Evolutionary conservation across 371 early-diverging fungal genomes (phyloP).

Genomic region (Zychaea mexicana): DNA sequence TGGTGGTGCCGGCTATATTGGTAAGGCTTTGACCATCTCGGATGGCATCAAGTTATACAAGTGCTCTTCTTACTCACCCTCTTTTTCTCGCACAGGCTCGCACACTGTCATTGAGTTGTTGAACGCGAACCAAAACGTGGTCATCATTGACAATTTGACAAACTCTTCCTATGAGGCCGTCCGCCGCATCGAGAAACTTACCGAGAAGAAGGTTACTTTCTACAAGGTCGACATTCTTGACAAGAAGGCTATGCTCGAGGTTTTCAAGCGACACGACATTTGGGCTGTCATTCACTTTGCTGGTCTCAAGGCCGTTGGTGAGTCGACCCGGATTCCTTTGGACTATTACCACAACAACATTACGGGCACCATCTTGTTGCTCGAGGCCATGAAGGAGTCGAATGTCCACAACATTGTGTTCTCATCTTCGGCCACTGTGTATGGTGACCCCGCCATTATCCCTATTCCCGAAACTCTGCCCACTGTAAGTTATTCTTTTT

Average conservation of each 20-base stretch:
- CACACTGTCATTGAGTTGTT: constrained; percentile 90
- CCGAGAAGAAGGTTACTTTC: constrained; percentile 62
- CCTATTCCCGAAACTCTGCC: constrained; percentile 61
- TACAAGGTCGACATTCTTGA: constrained; percentile 76
- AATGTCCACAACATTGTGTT: constrained; percentile 75
- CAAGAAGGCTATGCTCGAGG: constrained; percentile 56
- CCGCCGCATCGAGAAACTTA: constrained; percentile 67
- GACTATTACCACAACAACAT: constrained; percentile 81
- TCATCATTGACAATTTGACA: constrained; percentile 83
- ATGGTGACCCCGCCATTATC: constrained; percentile 57
- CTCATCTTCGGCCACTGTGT: constrained; percentile 81
- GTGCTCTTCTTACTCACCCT: background rate
- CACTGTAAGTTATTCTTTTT: constrained; percentile 50
- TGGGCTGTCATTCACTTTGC: constrained; percentile 83
- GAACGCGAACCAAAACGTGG: constrained; percentile 65
- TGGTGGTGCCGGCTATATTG: constrained; percentile 62
- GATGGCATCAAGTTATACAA: background rate
- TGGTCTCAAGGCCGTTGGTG: constrained; percentile 81
- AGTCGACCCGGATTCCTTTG: constrained; percentile 67
- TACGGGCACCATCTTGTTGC: constrained; percentile 66
- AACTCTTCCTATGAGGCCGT: constrained; percentile 79
- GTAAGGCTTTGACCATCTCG: constrained; percentile 23
- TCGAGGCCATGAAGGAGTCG: constrained; percentile 65
- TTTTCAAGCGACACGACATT: constrained; percentile 67
- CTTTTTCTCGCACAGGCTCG: constrained; percentile 64